Percentiles rank a stretch among this genome's conserved stretches.
Evolutionary conservation across 1,284 basidiomycete species (phyloP).

Genomic region (Leccinum pallidistipes): DNA sequence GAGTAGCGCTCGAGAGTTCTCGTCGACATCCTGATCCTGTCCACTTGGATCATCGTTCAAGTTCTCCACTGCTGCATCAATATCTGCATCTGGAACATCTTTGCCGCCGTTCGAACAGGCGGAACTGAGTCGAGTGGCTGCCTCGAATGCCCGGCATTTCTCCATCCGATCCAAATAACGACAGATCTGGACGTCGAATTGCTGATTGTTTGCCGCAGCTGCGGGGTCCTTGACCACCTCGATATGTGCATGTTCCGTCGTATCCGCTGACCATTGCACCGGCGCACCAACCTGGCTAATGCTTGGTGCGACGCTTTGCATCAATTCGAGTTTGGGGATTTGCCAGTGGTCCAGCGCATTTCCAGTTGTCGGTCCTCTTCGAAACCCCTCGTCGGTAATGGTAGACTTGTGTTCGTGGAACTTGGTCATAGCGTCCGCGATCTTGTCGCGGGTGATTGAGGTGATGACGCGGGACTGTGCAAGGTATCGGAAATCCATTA

Average conservation of each 20-base stretch:
- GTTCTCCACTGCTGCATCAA: neutral
- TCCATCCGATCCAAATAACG: neutral
- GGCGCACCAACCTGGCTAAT: constrained; percentile 7
- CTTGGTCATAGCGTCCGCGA: neutral
- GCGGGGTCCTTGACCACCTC: neutral
- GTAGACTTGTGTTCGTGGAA: constrained; percentile 14
- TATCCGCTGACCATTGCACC: neutral
- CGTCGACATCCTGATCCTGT: too few relatives aligned
- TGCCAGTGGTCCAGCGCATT: neutral
- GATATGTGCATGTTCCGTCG: neutral
- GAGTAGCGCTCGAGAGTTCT: too few relatives aligned
- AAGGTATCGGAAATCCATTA: constrained; percentile 26
- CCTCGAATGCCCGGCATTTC: neutral
- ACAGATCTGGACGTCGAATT: neutral
- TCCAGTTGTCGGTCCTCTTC: neutral
- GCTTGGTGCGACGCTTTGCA: constrained; percentile 32
- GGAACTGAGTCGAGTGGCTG: neutral
- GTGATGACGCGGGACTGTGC: neutral
- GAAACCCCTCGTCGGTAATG: constrained; percentile 6
- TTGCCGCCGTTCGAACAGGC: too few relatives aligned
- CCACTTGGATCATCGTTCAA: too few relatives aligned
- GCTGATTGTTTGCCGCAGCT: neutral
- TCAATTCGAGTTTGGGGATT: constrained; percentile 31
- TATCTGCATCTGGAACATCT: neutral
- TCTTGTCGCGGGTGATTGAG: neutral